Evolutionary conservation across 1,284 basidiomycete species (phyloP), one percentile per base, ranked within the genome.

Genomic region (Ustilago sp.): DNA sequence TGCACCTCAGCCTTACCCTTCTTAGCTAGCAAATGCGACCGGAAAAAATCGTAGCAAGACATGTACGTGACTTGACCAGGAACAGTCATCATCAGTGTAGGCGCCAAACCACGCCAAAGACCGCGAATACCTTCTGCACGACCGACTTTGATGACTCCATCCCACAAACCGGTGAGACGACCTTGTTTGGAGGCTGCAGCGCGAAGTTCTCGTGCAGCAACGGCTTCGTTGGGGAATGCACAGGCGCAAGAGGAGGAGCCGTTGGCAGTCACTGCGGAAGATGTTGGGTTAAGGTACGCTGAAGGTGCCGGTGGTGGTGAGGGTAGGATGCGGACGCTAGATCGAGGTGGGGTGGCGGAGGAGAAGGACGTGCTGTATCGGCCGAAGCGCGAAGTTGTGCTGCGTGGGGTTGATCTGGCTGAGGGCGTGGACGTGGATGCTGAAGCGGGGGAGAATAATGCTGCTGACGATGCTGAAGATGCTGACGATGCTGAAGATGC

Each of bases 1-100:
- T 64, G 67, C 8, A 70, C 54, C 5, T 19, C 39, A 9, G 6
- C 32, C 0, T 39, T 59, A 45, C 68, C 77, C 23, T 76, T 69
- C 4, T 57, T 48, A 9, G 75, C 72, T 8, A 87, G 68, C 17
- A 86, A 69, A 15, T 68, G 64, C 28, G 80, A 89, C 13, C 94
- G 89, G 23, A 98, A 90, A 85, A 93, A 91, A 87, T 98, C 96
- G 86, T 99, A 99, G 34, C 94, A 94, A 56, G 98, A 89, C 92
- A 99, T 99, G 87, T 99, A 99, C 41, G 92, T 90, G 54, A 95
- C 94, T 56, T 95, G 91, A 0, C 95, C 92, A 0, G 96, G 96
- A 8, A 99, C 93, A 28, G 93, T 92, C 86, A 99, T 96, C 58
- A 81, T 78, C 32, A 86, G 63, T 0, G 85, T 86, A 0, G 85